These are phyloP conservation scores for Pseudocercospora musae DNA, from an alignment of 2,329 filamentous ascomycete species.

Conservation along the genomic window DNA sequence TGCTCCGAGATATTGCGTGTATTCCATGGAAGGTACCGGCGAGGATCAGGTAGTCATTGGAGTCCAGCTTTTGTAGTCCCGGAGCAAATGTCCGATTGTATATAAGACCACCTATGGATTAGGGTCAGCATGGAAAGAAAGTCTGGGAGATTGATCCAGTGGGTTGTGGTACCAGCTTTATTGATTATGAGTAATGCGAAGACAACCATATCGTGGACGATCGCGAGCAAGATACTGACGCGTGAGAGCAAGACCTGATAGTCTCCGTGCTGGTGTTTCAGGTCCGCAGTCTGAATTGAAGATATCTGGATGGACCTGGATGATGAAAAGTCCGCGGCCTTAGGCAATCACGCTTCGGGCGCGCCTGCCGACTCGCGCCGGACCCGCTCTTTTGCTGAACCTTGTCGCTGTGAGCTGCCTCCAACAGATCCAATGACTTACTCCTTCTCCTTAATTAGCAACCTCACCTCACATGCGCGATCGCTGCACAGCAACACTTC, in stretches of 20 bases:
- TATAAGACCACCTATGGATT: constrained; percentile 62
- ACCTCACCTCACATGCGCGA: not conserved
- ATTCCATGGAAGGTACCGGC: constrained; percentile 93
- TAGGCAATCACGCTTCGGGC: not conserved
- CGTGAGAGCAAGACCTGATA: not conserved
- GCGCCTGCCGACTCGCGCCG: not conserved
- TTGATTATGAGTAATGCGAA: constrained; percentile 97
- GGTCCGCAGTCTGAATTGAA: not conserved
- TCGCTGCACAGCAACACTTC: not conserved
- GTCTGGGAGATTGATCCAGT: not conserved
- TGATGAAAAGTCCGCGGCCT: not conserved
- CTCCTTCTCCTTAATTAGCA: not conserved
- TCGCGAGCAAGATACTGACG: not conserved
- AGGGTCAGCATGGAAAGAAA: constrained; percentile 43
- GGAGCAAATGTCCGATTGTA: constrained; percentile 94
- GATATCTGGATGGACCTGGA: not conserved
- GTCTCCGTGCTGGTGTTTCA: not conserved
- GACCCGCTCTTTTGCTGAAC: no score
- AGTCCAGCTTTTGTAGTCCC: constrained; percentile 79
- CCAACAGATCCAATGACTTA: not conserved
- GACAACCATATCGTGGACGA: constrained; percentile 66
- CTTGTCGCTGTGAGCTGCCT: not conserved
- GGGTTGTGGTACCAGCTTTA: constrained; percentile 66
- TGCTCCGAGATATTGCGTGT: constrained; percentile 61
- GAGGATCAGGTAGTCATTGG: constrained; percentile 94